Conservation (phyloP, 331 rosid species). For the Pyracantha coccinea region DNA sequence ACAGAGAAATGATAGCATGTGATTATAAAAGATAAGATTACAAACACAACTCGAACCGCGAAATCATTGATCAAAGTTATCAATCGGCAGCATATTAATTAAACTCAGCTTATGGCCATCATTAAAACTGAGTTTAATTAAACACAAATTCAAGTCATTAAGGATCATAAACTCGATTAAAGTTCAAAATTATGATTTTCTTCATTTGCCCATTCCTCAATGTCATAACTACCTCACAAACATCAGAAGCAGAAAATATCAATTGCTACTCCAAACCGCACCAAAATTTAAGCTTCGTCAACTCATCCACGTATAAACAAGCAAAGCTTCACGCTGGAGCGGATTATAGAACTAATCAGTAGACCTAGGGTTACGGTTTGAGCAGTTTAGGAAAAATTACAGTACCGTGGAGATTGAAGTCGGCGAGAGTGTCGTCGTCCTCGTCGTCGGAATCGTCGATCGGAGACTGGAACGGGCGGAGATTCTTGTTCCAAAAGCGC, state of each 20-base stretch:
- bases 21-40: not conserved
- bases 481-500: slow-evolving; percentile 51
- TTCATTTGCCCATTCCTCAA: not conserved
- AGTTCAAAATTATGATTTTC: not conserved
- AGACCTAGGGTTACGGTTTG: not conserved
- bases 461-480: slow-evolving; percentile 68
- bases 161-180: not conserved
- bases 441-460: slow-evolving; percentile 61
- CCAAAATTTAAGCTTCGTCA: not conserved
- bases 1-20: not conserved
- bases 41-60: no score
- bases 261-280: not conserved
- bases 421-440: slow-evolving; percentile 58
- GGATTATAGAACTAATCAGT: not conserved
- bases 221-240: not conserved
- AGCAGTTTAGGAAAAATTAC: not conserved
- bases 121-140: not conserved
- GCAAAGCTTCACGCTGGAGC: not conserved
- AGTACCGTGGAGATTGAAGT: slow-evolving; percentile 44
- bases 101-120: not conserved
- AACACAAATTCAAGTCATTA: not conserved
- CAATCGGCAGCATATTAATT: not conserved
- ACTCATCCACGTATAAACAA: not conserved
- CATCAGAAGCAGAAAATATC: not conserved
- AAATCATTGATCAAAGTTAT: not conserved